phyloP scores from a whole-genome alignment of 345 rosid species.

The Eucalyptus sideroxylon region DNA sequence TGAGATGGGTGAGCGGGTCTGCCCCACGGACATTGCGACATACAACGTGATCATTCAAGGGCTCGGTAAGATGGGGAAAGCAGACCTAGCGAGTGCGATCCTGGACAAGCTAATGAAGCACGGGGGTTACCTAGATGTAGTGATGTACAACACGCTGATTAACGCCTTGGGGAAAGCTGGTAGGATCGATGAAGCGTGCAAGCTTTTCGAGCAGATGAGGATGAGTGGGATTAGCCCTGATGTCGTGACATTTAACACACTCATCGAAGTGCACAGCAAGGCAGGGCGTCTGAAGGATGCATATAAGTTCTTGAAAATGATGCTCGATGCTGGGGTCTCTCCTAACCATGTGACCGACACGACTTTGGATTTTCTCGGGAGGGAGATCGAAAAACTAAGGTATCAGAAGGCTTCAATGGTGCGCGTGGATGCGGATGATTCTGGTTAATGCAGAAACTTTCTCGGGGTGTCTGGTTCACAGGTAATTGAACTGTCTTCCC shows the following conservation, averaged over 20 bases:
- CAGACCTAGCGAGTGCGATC: constrained; percentile 62
- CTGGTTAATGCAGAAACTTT: not conserved
- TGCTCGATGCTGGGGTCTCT: constrained; percentile 67
- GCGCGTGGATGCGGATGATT: not conserved
- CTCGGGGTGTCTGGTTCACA: not conserved
- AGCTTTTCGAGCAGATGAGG: constrained; percentile 75
- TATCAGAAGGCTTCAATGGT: constrained; percentile 55
- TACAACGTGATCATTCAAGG: constrained; percentile 87
- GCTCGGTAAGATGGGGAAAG: constrained; percentile 78
- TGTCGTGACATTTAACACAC: constrained; percentile 71
- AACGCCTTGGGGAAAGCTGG: constrained; percentile 80
- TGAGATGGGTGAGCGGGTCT: constrained; percentile 62
- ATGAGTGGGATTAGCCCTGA: constrained; percentile 60
- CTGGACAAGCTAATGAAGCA: constrained; percentile 55
- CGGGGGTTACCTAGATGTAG: constrained; percentile 85
- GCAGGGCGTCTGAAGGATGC: constrained; percentile 74
- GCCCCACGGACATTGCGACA: constrained; percentile 65
- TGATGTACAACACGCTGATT: constrained; percentile 89
- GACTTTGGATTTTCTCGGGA: constrained; percentile 64
- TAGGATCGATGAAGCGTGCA: constrained; percentile 53
- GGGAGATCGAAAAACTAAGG: constrained; percentile 65
- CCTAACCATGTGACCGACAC: constrained; percentile 87
- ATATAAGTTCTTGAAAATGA: constrained; percentile 51
- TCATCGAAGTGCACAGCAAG: constrained; percentile 82
- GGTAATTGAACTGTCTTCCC: not conserved